Evolutionary conservation across 257 asterid species (phyloP).

Genomic region (Lantana camara): DNA sequence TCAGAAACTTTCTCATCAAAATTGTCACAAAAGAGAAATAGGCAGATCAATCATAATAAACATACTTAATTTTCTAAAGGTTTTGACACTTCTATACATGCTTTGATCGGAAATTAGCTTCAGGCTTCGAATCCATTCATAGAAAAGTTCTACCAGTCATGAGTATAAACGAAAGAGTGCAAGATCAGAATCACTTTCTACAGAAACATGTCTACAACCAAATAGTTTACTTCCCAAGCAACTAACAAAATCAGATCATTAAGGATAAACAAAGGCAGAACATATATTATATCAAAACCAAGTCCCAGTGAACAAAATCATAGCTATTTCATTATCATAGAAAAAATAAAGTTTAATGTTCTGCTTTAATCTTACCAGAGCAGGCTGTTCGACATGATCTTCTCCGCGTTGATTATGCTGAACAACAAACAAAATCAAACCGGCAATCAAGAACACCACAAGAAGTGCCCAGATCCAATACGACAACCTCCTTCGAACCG

Average conservation of each 20-base stretch:
- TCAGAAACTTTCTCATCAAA: no score
- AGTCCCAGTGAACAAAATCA: not conserved
- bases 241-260: not conserved
- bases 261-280: not conserved
- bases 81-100: not conserved
- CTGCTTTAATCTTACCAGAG: constrained; percentile 40
- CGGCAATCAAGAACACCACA: constrained; percentile 46
- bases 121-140: not conserved
- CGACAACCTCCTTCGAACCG: constrained; percentile 58
- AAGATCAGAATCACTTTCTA: not conserved
- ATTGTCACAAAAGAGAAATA: not conserved
- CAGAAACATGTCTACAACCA: not conserved
- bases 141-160: not conserved
- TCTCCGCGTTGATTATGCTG: constrained; percentile 57
- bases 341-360: not conserved
- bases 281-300: not conserved
- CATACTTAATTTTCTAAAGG: not conserved
- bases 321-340: no score
- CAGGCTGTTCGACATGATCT: constrained; percentile 52
- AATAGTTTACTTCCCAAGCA: not conserved
- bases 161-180: not conserved
- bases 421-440: constrained; percentile 51
- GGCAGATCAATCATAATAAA: not conserved
- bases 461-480: constrained; percentile 72
- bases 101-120: not conserved